phyloP scores from a whole-genome alignment of 768 basidiomycete species.

The Suillus bovinus region DNA sequence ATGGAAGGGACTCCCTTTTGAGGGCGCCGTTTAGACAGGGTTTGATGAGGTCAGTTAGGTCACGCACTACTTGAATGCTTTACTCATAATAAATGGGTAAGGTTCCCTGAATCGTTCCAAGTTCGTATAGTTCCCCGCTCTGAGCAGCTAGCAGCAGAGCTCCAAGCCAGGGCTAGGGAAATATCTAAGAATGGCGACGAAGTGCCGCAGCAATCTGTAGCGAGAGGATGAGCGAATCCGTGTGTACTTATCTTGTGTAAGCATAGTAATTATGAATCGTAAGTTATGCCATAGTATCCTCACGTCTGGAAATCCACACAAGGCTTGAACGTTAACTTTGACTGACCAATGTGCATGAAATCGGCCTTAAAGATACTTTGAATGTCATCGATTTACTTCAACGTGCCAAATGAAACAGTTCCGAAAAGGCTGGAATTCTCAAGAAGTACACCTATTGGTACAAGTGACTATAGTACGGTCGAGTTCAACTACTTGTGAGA shows the following conservation, averaged over 20 bases:
- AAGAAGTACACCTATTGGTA: not conserved
- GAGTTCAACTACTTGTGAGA: not conserved
- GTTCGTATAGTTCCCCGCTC: conserved; percentile 5
- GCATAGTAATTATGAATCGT: not conserved
- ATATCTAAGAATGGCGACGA: not conserved
- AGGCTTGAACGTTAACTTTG: too few species aligned
- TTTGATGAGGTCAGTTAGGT: conserved; percentile 1
- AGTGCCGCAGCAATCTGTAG: not conserved
- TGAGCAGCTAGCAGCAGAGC: not conserved
- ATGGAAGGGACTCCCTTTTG: conserved; percentile 5
- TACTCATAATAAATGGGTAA: not conserved
- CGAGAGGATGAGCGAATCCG: not conserved
- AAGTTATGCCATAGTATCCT: too few species aligned
- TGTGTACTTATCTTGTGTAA: not conserved
- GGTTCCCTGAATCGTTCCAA: conserved; percentile 6
- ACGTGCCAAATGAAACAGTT: not conserved
- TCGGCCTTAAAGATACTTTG: too few species aligned
- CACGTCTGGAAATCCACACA: too few species aligned
- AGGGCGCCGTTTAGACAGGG: not conserved
- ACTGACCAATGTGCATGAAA: not conserved
- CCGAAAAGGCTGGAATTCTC: not conserved
- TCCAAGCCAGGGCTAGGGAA: not conserved
- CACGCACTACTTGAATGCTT: not conserved
- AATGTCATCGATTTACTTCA: not conserved
- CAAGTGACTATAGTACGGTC: not conserved